Base-by-base conservation (phyloP, 345 rosid species). In the Raphanus raphanistrum region DNA sequence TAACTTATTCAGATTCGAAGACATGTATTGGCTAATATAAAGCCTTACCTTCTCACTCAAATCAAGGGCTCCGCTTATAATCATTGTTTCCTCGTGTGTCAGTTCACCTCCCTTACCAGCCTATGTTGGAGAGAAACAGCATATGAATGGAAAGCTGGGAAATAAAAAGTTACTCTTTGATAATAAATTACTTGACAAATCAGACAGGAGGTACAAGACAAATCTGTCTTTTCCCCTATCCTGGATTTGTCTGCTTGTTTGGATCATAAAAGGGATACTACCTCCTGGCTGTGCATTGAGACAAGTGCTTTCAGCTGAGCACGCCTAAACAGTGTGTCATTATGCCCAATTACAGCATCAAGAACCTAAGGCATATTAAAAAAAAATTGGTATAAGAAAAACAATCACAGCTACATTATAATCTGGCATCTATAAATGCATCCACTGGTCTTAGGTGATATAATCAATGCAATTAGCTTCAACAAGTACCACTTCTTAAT, bases 51-150 rank as follows among this genome's bases (percentile, higher is more conserved):
- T 95, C 76, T 88, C 96, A 43, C 96, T 90, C 75, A 95, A 87
- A 83, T 95, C 99, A 15, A 95, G 87, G 16, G 98, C 98, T 63
- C 98, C 98, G 76, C 98, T 92, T 74, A 92, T 94, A 76, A 94
- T 92, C 82, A 92, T 92, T 63, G 96, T 86, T 87, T 95, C 98
- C 75, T 95, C 99, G 74, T 90, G 99, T 11, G 98, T 90, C 74
- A 95, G 94, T 80, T 95, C 99, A 75, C 99, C 99, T 8, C 99
- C 99, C 77, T 89, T 91, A 57, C 98, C 99, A 78, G 99, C 99
- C 99, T 92, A 79, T 62, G 78, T 71, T 73, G 66, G 50, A 72
- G 55, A 76, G 54, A 71, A 85, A 68, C 48, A 58, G 38, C 52
- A 84, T 41, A 76, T 72, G 65, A 82, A 35, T 7, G 13, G 33